phyloP scores from a whole-genome alignment of 2,329 filamentous ascomycete species.

The Cordyceps farinosa region DNA sequence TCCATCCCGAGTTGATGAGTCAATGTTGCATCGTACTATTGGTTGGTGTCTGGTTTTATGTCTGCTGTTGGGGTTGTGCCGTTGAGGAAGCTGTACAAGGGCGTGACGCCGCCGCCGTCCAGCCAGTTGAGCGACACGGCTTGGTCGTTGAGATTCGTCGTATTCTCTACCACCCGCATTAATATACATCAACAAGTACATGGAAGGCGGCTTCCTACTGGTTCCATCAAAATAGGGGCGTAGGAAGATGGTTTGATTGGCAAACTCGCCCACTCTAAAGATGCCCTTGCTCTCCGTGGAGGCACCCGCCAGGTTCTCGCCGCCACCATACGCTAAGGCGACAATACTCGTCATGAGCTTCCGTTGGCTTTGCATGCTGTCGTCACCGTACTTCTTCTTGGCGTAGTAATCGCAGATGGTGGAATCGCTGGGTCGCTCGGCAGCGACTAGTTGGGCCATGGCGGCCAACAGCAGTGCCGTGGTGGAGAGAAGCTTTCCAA shows the following conservation, averaged over 20 bases:
- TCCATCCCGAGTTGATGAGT: not conserved
- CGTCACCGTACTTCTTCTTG: constrained; percentile 23
- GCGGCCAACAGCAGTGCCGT: constrained; percentile 4
- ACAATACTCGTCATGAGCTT: constrained; percentile 30
- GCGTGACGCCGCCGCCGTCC: constrained; percentile 28
- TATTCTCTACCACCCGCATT: constrained; percentile 19
- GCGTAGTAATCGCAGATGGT: constrained; percentile 32
- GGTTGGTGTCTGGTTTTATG: constrained; percentile 26
- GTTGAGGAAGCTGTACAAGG: constrained; percentile 26
- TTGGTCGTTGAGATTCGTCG: constrained; percentile 29
- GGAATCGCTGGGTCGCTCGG: not conserved
- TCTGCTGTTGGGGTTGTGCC: constrained; percentile 22
- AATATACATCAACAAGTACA: not conserved
- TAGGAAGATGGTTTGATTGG: constrained; percentile 25
- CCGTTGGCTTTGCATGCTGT: constrained; percentile 26
- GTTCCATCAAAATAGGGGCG: constrained; percentile 31
- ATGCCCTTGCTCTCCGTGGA: constrained; percentile 26
- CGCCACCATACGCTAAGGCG: constrained; percentile 29
- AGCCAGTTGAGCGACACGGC: constrained; percentile 29
- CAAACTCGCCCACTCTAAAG: constrained; percentile 27
- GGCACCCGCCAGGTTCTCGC: not conserved
- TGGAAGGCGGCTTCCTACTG: constrained; percentile 19
- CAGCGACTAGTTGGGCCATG: not conserved
- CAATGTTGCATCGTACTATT: constrained; percentile 23
- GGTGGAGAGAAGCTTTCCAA: not conserved